phyloP scores from a whole-genome alignment of 306 rosid genomes.

The Pachyrhizus erosus region DNA sequence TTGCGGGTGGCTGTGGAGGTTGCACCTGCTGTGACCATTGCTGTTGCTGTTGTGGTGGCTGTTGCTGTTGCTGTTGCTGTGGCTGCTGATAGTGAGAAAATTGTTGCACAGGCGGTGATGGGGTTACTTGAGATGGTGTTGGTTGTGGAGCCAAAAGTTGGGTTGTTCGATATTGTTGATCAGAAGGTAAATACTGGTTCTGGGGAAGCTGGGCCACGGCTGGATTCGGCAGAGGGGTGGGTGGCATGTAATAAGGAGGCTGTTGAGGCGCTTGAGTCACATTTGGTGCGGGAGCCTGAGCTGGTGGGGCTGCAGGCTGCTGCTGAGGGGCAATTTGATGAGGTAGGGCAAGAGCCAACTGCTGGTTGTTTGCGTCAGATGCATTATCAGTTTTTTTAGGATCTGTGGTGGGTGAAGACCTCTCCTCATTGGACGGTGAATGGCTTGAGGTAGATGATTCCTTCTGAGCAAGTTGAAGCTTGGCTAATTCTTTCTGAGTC shows the following conservation, averaged over 20 bases:
- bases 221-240: constrained; percentile 67
- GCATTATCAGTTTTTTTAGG: constrained; percentile 65
- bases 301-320: constrained; percentile 56
- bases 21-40: constrained; percentile 62
- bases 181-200: constrained; percentile 73
- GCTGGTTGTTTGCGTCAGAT: constrained; percentile 75
- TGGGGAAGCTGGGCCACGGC: constrained; percentile 65
- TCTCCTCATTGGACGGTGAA: constrained; percentile 81
- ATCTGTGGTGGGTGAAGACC: constrained; percentile 65
- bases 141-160: constrained; percentile 69
- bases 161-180: constrained; percentile 69
- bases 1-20: constrained; percentile 64
- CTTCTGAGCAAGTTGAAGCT: constrained; percentile 89
- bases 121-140: constrained; percentile 69
- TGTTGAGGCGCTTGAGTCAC: constrained; percentile 66
- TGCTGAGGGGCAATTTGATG: constrained; percentile 75
- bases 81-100: constrained; percentile 80
- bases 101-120: constrained; percentile 65
- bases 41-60: constrained; percentile 51
- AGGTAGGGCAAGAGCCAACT: constrained; percentile 90
- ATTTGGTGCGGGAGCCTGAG: constrained; percentile 69
- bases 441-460: constrained; percentile 80
- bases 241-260: constrained; percentile 73
- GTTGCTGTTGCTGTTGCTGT: constrained; percentile 60
- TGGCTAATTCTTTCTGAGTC: constrained; percentile 92